Evolutionary conservation across 495 filamentous ascomycete species (phyloP), one percentile per base, ranked within the genome.

Genomic region (Penicillium robsamsonii): DNA sequence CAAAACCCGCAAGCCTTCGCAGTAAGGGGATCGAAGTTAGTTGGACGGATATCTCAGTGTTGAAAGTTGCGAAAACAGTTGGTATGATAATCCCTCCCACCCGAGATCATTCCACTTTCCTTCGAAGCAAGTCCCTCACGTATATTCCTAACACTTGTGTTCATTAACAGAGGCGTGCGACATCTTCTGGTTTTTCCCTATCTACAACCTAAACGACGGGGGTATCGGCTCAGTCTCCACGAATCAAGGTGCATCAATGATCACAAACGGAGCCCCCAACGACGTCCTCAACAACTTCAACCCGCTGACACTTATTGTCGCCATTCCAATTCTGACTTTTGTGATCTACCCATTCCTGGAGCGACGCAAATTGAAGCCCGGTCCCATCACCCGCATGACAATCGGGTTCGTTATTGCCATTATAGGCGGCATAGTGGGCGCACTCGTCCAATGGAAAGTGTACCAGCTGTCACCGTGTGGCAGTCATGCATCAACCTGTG

Each of bases 221-320:
- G 80, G 80, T 18, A 70, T 81, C 13, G 77, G 77, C 6, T 65
- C 68, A 10, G 68, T 75, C 7, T 44, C 64, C 13, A 74, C 72
- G 45, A 84, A 81, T 64, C 72, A 87, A 64, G 79, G 74, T 2
- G 83, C 84, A 17, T 82, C 84, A 54, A 78, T 91, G 72, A 75
- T 76, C 30, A 87, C 84, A 4, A 79, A 86, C 58, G 86, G 86
- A 22, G 83, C 84, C 0, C 87, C 87, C 43, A 91, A 90, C 69
- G 87, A 91, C 53, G 68, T 89, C 18, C 79, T 89, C 44, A 70
- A 59, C 62, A 90, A 88, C 72, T 84, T 90, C 70, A 88, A 89
- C 71, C 76, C 87, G 5, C 70, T 91, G 27, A 77, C 79, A 11
- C 84, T 90, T 60, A 86, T 90, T 59, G 68, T 84, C 57, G 75